phyloP scores from a whole-genome alignment of 371 early-diverging fungal species.

The Haplosporangium sp. region DNA sequence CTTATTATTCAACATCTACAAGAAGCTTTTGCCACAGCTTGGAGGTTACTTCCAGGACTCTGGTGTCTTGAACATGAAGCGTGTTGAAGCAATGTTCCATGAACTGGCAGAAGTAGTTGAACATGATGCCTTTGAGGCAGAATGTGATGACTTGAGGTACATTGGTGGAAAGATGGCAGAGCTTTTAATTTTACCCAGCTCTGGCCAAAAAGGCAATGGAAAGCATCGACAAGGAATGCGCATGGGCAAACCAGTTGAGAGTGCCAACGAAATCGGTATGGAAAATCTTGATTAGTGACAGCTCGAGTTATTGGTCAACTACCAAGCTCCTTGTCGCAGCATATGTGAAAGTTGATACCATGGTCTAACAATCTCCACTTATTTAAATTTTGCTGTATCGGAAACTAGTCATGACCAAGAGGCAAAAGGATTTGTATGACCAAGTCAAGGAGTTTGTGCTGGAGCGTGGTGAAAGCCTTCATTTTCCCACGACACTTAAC shows the following conservation, averaged over 20 bases:
- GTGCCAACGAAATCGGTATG: slow-evolving; percentile 46
- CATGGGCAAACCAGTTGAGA: slow-evolving; percentile 59
- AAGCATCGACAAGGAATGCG: slow-evolving; percentile 61
- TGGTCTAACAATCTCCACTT: too few relatives aligned
- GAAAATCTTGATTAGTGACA: background rate
- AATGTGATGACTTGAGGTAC: slow-evolving; percentile 69
- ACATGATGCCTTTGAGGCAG: slow-evolving; percentile 74
- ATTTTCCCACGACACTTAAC: slow-evolving; percentile 64
- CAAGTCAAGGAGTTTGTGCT: slow-evolving; percentile 67
- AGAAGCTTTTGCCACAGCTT: slow-evolving; percentile 71
- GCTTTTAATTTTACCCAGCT: slow-evolving; percentile 24
- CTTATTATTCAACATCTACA: slow-evolving; percentile 88
- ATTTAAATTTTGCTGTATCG: background rate
- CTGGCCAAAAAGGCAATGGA: slow-evolving; percentile 54
- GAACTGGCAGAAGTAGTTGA: slow-evolving; percentile 71
- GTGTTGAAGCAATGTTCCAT: slow-evolving; percentile 73
- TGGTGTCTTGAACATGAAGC: slow-evolving; percentile 76
- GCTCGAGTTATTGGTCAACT: background rate
- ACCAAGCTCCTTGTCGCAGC: too few relatives aligned
- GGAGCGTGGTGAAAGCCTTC: slow-evolving; percentile 57
- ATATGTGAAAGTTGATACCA: too few relatives aligned
- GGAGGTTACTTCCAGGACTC: slow-evolving; percentile 91
- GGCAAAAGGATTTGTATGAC: slow-evolving; percentile 68
- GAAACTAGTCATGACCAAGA: slow-evolving; percentile 65
- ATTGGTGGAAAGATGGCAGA: slow-evolving; percentile 68